Evolutionary conservation across 116 monocot species (phyloP), one percentile per base, ranked within the genome.

Genomic region (Zostera marina): DNA sequence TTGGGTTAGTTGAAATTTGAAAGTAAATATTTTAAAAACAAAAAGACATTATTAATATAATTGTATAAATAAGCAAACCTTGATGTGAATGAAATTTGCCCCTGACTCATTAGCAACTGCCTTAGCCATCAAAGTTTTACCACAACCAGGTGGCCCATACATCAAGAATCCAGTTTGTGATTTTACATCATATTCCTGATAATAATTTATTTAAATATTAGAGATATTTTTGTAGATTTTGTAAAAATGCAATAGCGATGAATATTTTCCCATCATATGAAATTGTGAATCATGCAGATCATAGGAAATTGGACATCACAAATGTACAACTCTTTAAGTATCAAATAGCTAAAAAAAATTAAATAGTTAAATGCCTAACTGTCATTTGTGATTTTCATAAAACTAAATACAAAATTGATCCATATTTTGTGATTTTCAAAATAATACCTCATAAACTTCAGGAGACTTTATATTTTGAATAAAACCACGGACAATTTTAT

Each of bases 101-200:
- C 91, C 98, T 45, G 90, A 76, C 24, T 98, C 98, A 63, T 90
- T 78, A 17, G 98, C 98, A 19, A 98, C 83, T 63, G 98, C 98
- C 71, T 98, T 90, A 44, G 98, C 98, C 78, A 98, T 90, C 48
- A 98, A 61, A n/a, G 98, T 90, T 81, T 98, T 98, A 52, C 98
- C 98, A 73, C 98, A 98, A 22, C 98, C 90, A 53, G 98, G 98
- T 56, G 98, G 98, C 11, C 98, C 98, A 79, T 82, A 87, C 40
- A 98, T 77, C 70, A 98, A 65, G 66, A 98, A 90, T 1, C 98
- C 98, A 63, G 78, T 76, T 60, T 83, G 71, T 56, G 87, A 55
- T 63, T 82, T 77, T 54, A 86, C 63, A 56, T 86, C 90, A 63
- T 81, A 78, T 76, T 78, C 81, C 98, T 96, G 49, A 45, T 77